A percentile compares a stretch with the other conserved stretches of the same genome.
Evolutionary conservation across 2,329 filamentous ascomycete species (phyloP).

Genomic region (Boeremia exigua): DNA sequence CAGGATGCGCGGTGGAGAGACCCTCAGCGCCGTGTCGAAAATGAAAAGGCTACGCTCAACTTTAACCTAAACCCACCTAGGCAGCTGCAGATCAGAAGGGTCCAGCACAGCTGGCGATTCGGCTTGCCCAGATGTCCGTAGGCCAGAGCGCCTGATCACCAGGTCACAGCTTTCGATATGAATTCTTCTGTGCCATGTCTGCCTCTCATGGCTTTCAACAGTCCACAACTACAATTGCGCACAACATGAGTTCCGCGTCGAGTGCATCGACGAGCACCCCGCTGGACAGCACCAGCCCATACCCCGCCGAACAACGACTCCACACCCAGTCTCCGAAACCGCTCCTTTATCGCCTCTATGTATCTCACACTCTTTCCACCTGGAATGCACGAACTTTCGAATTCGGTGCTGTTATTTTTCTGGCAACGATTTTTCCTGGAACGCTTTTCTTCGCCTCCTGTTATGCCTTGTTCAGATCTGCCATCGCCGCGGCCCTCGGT

Average conservation of each 20-base stretch:
- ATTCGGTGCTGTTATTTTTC: constrained; percentile 58
- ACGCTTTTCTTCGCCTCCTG: constrained; percentile 71
- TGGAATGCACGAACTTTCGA: constrained; percentile 59
- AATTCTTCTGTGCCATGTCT: not conserved
- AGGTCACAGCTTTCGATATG: constrained; percentile 13
- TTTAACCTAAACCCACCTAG: constrained; percentile 7
- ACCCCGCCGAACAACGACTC: constrained; percentile 9
- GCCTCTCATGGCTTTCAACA: constrained; percentile 8
- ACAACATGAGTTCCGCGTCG: constrained; percentile 13
- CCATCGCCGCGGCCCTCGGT: constrained; percentile 64
- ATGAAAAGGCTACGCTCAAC: not conserved
- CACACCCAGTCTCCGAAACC: constrained; percentile 14
- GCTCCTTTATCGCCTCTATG: constrained; percentile 48
- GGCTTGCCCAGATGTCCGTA: constrained; percentile 16
- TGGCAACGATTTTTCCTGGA: constrained; percentile 53
- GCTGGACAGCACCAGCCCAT: not conserved
- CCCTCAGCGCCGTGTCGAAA: constrained; percentile 8
- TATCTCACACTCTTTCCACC: constrained; percentile 56
- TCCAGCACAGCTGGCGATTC: constrained; percentile 11
- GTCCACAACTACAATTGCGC: not conserved
- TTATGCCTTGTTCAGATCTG: constrained; percentile 69
- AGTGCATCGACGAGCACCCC: constrained; percentile 7
- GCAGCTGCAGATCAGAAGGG: constrained; percentile 13
- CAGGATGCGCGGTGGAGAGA: constrained; percentile 8
- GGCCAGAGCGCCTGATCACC: constrained; percentile 18